Evolutionary conservation across 1,139 yeast genomes (phyloP), one percentile per base, ranked within the genome.

Genomic region (Candida sanyaensis): DNA sequence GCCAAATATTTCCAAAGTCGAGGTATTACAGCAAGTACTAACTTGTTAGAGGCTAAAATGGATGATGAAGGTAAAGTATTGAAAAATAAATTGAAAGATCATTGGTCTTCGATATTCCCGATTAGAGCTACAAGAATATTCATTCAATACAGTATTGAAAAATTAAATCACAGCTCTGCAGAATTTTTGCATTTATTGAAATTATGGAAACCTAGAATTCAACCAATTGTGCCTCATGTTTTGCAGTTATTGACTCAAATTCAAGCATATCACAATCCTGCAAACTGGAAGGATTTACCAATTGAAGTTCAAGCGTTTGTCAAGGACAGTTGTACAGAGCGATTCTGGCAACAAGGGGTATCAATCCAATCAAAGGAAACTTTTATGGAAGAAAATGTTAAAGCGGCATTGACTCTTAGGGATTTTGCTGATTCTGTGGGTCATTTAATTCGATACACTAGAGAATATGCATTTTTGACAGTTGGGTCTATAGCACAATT

Each of bases 381-480:
- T 38, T 95, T 95, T 60, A 86, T 93, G 52, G 97, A 90, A 63
- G 98, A 95, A 61, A 91, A 86, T 59, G 96, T 91, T 49, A 89
- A 87, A 60, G 98, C 99, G 0, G 90, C 96, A 71, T 88, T 88
- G 54, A 91, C 98, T 0, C 71, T 93, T 50, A 78, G 98, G 55
- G 99, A 95, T 68, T 93, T 95, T 73, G 98, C 99, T 1, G 99
- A 95, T 64, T 88, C 96, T 4, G 96, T 93, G n/a, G 99, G 99
- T 12, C 98, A 93, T 64, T 88, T 91, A 59, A 86, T 95, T 17
- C 78, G 99, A 59, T 93, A 95, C 63, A 93, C 99, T 0, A 81
- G 99, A 58, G 99, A 95, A 66, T 95, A 95, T 64, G 96, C 97
- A 4, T 88, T 91, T 61, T 71, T 92, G 55, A 89, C 97, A 0